A percentile compares a stretch with the other conserved stretches of the same genome.
These are phyloP conservation scores for Gillenia trifoliata DNA, from an alignment of 306 rosid genomes.

Conservation along the genomic window DNA sequence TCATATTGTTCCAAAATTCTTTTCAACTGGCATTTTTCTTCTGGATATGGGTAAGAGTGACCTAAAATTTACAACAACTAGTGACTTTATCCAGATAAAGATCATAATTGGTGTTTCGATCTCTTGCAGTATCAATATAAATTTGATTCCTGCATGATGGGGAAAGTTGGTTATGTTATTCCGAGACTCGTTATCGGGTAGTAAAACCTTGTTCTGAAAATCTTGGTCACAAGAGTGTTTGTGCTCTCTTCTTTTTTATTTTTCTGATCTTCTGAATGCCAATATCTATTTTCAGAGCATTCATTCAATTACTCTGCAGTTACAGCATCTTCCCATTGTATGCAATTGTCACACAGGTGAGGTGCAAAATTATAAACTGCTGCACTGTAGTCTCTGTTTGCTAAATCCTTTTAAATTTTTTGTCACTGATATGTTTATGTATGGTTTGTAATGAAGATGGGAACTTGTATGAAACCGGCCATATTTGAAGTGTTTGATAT, in stretches of 20 bases:
- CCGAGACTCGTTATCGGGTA: conserved; percentile 35
- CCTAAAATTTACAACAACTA: neutral
- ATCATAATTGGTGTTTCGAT: neutral
- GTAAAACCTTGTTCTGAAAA: neutral
- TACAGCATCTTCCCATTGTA: neutral
- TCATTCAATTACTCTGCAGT: conserved; percentile 17
- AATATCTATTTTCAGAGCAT: neutral
- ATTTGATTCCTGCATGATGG: conserved; percentile 31
- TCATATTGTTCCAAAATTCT: conserved; percentile 30
- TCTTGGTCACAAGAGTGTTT: no score
- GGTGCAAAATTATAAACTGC: neutral
- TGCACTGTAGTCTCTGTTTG: neutral
- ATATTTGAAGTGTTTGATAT: conserved; percentile 9
- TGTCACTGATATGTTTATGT: neutral
- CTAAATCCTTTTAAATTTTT: neutral
- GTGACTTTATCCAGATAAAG: neutral
- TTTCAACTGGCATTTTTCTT: conserved; percentile 31
- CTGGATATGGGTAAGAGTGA: conserved; percentile 22
- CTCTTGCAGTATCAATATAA: conserved; percentile 18
- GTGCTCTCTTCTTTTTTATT: neutral
- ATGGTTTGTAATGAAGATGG: conserved; percentile 18
- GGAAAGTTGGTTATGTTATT: conserved; percentile 10
- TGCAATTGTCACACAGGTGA: neutral
- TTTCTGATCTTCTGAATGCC: neutral
- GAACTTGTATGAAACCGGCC: conserved; percentile 15